phyloP scores from a whole-genome alignment of 1,284 basidiomycete species.

The Chalciporus piperatoides region DNA sequence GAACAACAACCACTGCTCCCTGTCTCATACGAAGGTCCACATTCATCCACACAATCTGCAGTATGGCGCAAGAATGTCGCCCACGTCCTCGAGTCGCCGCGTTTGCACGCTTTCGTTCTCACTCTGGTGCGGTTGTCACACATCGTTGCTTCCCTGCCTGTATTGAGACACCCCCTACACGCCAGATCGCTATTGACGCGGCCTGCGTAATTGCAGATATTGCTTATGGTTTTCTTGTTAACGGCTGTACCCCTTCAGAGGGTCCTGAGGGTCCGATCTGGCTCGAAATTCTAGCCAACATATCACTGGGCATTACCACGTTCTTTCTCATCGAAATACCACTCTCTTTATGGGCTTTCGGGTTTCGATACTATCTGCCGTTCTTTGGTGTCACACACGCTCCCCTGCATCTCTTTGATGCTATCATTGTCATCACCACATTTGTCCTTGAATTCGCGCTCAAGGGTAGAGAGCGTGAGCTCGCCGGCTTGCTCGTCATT shows the following conservation, averaged over 20 bases:
- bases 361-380: conserved; percentile 56
- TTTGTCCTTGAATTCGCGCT: conserved; percentile 69
- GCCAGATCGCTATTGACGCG: conserved; percentile 62
- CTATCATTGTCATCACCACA: conserved; percentile 63
- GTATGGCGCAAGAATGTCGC: conserved; percentile 40
- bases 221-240: conserved; percentile 58
- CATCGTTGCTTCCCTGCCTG: conserved; percentile 13
- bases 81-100: conserved; percentile 48
- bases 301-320: conserved; percentile 65
- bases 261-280: conserved; percentile 49
- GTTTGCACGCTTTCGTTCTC: conserved; percentile 58
- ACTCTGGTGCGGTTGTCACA: conserved; percentile 43
- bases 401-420: conserved; percentile 68
- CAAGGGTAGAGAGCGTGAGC: conserved; percentile 62
- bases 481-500: conserved; percentile 64
- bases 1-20: conserved; percentile 58
- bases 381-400: conserved; percentile 49
- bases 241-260: conserved; percentile 46
- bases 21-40: conserved; percentile 22
- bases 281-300: conserved; percentile 56
- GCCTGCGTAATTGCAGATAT: conserved; percentile 66
- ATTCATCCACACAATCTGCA: conserved; percentile 12
- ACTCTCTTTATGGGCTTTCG: conserved; percentile 60
- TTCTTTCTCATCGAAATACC: conserved; percentile 77
- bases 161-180: conserved; percentile 6